These are phyloP conservation scores for Crithidia brevicula DNA, from an alignment of 208 protist genomes.

Conservation along the genomic window DNA sequence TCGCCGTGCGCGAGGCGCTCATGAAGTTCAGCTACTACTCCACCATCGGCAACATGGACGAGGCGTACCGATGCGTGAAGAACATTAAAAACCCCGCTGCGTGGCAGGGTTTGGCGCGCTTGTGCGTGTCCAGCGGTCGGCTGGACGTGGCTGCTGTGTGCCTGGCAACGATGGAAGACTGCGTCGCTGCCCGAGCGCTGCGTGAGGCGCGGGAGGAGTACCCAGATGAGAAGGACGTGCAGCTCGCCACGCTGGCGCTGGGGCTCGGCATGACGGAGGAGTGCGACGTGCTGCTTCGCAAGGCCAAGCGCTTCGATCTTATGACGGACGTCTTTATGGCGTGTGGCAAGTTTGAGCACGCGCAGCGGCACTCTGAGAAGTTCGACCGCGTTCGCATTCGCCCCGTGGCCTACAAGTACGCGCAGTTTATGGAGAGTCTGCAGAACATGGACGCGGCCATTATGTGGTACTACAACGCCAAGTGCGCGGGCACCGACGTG, in stretches of 20 bases:
- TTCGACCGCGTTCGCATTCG: constrained; percentile 94
- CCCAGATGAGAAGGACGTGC: constrained; percentile 86
- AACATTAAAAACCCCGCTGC: constrained; percentile 92
- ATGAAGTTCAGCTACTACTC: constrained; percentile 97
- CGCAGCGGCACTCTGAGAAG: constrained; percentile 87
- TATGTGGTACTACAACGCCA: constrained; percentile 93
- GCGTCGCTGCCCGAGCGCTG: constrained; percentile 87
- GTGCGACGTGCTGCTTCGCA: constrained; percentile 80
- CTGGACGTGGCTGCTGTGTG: constrained; percentile 96
- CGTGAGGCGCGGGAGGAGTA: constrained; percentile 86
- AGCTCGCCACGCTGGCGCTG: constrained; percentile 95
- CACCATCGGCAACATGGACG: constrained; percentile 97
- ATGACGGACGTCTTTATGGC: constrained; percentile 94
- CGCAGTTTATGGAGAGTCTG: constrained; percentile 94
- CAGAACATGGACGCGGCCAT: constrained; percentile 92
- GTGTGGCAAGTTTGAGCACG: constrained; percentile 95
- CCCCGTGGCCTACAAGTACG: constrained; percentile 94
- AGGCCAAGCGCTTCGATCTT: constrained; percentile 92
- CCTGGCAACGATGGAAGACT: constrained; percentile 95
- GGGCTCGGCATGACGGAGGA: constrained; percentile 95
- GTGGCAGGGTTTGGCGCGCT: constrained; percentile 95
- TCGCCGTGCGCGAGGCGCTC: constrained; percentile 90
- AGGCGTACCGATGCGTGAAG: constrained; percentile 96
- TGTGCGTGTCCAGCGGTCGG: constrained; percentile 95
- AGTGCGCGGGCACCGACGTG: constrained; percentile 91